A percentile compares a stretch with the other conserved stretches of the same genome.
Evolutionary conservation across 2,329 filamentous ascomycete genomes (phyloP).

Genomic region (Alternaria gaisen): DNA sequence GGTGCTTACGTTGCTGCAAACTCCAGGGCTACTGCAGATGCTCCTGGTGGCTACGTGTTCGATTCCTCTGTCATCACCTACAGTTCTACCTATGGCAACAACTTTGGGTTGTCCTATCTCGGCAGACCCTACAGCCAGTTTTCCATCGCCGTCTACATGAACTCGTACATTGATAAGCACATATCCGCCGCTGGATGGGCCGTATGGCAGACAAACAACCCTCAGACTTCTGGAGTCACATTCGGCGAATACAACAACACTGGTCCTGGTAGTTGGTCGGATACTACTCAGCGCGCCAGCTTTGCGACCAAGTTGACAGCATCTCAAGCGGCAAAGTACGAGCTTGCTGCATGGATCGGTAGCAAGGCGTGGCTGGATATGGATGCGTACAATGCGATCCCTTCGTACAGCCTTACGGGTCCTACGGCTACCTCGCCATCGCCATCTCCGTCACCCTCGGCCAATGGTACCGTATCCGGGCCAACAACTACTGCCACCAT

Average conservation of each 20-base stretch:
- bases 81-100: slow-evolving; percentile 45
- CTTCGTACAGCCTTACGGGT: slow-evolving; percentile 33
- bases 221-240: slow-evolving; percentile 47
- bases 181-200: slow-evolving; percentile 46
- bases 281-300: slow-evolving; percentile 40
- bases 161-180: slow-evolving; percentile 49
- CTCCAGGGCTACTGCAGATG: slow-evolving; percentile 21
- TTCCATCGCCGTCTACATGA: slow-evolving; percentile 48
- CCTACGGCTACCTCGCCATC: slow-evolving; percentile 9
- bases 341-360: slow-evolving; percentile 51
- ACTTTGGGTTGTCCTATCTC: slow-evolving; percentile 51
- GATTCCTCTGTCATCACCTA: slow-evolving; percentile 58
- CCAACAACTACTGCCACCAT: slow-evolving; percentile 41
- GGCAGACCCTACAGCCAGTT: slow-evolving; percentile 57
- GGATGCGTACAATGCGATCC: slow-evolving; percentile 51
- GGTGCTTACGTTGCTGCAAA: slow-evolving; percentile 34
- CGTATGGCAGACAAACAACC: slow-evolving; percentile 44
- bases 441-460: slow-evolving; percentile 18
- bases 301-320: slow-evolving; percentile 51
- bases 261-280: slow-evolving; percentile 45
- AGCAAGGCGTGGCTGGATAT: slow-evolving; percentile 56
- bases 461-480: slow-evolving; percentile 20
- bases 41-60: slow-evolving; percentile 60
- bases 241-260: slow-evolving; percentile 49
- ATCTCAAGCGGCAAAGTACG: slow-evolving; percentile 48